phyloP scores from a whole-genome alignment of 495 filamentous ascomycete genomes.

The Neurospora sp. region DNA sequence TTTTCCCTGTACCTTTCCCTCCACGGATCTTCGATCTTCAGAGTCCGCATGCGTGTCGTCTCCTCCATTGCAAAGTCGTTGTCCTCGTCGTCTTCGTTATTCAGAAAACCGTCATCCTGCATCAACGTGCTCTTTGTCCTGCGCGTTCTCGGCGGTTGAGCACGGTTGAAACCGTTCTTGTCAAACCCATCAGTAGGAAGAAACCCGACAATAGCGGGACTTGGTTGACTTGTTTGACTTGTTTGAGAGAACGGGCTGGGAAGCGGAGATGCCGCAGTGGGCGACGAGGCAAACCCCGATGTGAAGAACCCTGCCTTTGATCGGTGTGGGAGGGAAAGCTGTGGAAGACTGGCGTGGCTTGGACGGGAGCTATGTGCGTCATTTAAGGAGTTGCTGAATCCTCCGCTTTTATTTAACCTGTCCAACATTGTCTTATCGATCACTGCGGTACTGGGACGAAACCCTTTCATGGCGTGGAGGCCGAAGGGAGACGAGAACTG shows the following conservation, averaged over 20 bases:
- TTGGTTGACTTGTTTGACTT: not conserved
- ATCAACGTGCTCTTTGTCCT: slow-evolving; percentile 38
- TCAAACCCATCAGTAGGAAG: slow-evolving; percentile 14
- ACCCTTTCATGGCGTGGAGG: slow-evolving; percentile 41
- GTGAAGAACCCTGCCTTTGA: slow-evolving; percentile 29
- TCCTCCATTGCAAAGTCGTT: slow-evolving; percentile 61
- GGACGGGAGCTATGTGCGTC: slow-evolving; percentile 32
- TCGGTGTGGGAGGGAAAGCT: slow-evolving; percentile 40
- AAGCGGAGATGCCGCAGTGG: slow-evolving; percentile 33
- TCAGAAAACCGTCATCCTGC: slow-evolving; percentile 30
- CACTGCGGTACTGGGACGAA: slow-evolving; percentile 50
- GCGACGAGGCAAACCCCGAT: slow-evolving; percentile 36
- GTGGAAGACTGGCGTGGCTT: slow-evolving; percentile 37
- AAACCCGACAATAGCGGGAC: not conserved
- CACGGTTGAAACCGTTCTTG: slow-evolving; percentile 36
- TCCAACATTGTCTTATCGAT: slow-evolving; percentile 75
- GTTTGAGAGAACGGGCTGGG: slow-evolving; percentile 19
- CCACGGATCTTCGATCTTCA: slow-evolving; percentile 46
- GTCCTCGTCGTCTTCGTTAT: slow-evolving; percentile 44
- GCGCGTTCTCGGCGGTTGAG: slow-evolving; percentile 50
- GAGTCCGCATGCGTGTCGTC: slow-evolving; percentile 42
- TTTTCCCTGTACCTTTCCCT: slow-evolving; percentile 20
- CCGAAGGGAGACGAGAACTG: slow-evolving; percentile 24
- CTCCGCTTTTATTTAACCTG: slow-evolving; percentile 54
- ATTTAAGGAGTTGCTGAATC: slow-evolving; percentile 43